Base-by-base conservation (phyloP, 305 asterid genomes). In the Ajuga reptans region DNA sequence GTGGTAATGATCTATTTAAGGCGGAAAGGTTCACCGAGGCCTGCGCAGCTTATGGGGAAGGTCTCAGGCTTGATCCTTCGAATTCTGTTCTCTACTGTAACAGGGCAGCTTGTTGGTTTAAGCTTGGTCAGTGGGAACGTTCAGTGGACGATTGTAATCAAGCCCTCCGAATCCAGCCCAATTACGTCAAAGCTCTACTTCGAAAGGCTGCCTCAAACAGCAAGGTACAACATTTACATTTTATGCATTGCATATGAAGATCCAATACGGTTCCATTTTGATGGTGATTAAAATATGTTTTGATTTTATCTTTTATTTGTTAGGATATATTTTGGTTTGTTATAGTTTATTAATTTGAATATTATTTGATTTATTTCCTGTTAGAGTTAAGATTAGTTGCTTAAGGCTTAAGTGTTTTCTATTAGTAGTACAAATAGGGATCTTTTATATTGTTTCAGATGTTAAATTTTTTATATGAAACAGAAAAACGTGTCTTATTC, bases 21-120 rank as follows among this genome's bases (percentile, higher is more conserved):
- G 84, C 97, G 1, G 96, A 90, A 75, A 88, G 98, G 84, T 87
- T 71, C 65, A 91, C 99, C 0, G 99, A 91, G 78, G 99, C 99
- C 9, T 90, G 95, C 80, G 75, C 87, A 8, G 97, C 97, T 24
- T 93, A 93, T 49, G 89, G 84, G 27, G 97, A 92, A 54, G 98
- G 98, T 59, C 90, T 92, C 60, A 81, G 77, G 62, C 75, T 84
- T 5, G 97, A 92, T 77, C 87, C 96, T 56, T 82, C 87, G 16
- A 93, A 87, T 75, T 81, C 98, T 15, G 86, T 93, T 69, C 89
- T 93, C 60, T 93, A 82, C 75, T 91, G 97, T 85, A 93, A 93
- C 63, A 83, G 97, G 84, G 97, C 99, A 2, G 99, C 99, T 79
- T 93, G 99, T 71, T 86, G 96, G 95, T 86, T 81, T 80, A 93